Evolutionary conservation across 208 protist species (phyloP).

Genomic region (Lotmaria passim): DNA sequence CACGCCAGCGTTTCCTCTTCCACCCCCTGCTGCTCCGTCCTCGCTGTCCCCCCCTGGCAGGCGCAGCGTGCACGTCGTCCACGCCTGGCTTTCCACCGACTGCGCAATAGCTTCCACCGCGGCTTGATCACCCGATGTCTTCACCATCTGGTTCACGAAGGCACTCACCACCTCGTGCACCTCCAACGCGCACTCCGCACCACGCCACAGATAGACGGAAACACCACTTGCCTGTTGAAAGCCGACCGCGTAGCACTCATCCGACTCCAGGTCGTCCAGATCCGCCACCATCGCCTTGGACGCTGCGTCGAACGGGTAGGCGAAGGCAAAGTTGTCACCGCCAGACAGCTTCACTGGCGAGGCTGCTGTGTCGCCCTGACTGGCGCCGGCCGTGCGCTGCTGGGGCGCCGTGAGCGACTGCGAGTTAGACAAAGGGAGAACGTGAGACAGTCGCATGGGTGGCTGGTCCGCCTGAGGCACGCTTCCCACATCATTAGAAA

Average conservation of each 20-base stretch:
- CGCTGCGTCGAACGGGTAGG: conserved; percentile 53
- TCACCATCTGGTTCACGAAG: conserved; percentile 19
- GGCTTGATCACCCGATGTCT: not conserved
- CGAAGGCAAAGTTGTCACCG: conserved; percentile 35
- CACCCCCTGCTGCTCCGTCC: not conserved
- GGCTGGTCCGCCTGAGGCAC: too few relatives aligned
- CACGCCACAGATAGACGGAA: conserved; percentile 63
- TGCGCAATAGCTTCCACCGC: not conserved
- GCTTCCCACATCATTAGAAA: too few relatives aligned
- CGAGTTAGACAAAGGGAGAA: not conserved
- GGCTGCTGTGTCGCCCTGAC: not conserved
- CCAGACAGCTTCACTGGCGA: not conserved
- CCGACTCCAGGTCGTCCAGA: conserved; percentile 57
- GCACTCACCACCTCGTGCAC: conserved; percentile 32
- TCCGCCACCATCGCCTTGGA: conserved; percentile 39
- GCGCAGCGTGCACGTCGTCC: conserved; percentile 15
- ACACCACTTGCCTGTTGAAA: conserved; percentile 38
- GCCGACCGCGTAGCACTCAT: conserved; percentile 58
- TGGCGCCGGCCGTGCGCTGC: not conserved
- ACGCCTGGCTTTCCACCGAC: conserved; percentile 6
- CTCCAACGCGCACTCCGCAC: conserved; percentile 32
- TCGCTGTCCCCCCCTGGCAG: conserved; percentile 7
- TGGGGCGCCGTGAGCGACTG: not conserved
- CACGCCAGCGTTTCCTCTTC: not conserved
- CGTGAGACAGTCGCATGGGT: too few relatives aligned